Evolutionary conservation across 768 basidiomycete species (phyloP), one percentile per base, ranked within the genome.

Genomic region (Filobasidium wieringae): DNA sequence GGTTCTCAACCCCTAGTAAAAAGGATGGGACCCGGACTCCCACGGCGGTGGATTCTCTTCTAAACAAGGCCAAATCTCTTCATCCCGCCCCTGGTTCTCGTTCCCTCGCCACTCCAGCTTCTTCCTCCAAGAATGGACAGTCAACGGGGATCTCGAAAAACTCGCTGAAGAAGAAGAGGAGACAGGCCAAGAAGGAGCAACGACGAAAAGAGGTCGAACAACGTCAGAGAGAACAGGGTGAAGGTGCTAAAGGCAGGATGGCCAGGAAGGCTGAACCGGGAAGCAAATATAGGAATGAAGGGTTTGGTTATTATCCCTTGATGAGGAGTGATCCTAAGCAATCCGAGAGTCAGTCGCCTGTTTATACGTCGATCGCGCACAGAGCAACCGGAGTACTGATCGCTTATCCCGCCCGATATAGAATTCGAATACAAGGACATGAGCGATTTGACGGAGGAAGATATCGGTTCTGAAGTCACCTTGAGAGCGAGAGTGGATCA

Each of bases 401-500:
- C 59, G 77, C 78, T 32, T 77, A 83, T 66, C 83, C 90, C 62
- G 73, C 77, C n/a, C 74, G 80, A 24, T 74, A 93, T 53, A 80
- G 80, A 41, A 76, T 80, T 34, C n/a, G 57, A 57, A 32, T 54
- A 56, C 41, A 58, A 59, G 6, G 64, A 58, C 24, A 53, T 63
- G 59, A 39, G 55, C 17, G 31, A 53, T 7, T 32, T 50, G 15
- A 27, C 64, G 36, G 66, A 73, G 72, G 51, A 79, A 81, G 67
- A 81, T 82, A 64, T 88, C 82, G 15, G 78, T 4, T 22, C 88
- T 68, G 80, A 78, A 3, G 84, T 95, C 37, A 76, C 87, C 53
- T 76, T 96, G 53, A 85, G 91, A 66, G 90, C 88, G 8, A 82
- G 93, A 52, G 80, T 97, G 43, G 87, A 91, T 68, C 88, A 84